Conservation (phyloP, 2,329 filamentous ascomycete genomes). For the Fusarium udum region DNA sequence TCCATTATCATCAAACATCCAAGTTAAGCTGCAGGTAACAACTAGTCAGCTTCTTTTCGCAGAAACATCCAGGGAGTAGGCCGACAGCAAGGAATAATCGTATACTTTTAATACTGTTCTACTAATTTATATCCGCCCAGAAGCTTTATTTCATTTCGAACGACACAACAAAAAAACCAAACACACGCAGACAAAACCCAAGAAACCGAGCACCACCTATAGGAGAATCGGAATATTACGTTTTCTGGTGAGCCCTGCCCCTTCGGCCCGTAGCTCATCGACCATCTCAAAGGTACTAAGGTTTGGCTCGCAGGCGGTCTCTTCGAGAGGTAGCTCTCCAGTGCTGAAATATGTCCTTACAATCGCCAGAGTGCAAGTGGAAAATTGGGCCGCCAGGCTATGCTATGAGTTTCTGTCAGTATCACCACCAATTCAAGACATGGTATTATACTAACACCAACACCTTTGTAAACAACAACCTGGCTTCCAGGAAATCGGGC, state of each 20-base stretch:
- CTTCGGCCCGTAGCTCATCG: fast-evolving
- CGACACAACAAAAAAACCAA: background rate
- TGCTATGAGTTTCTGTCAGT: background rate
- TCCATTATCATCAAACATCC: no score
- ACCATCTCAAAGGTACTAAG: fast-evolving
- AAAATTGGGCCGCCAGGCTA: no score
- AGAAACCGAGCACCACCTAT: background rate
- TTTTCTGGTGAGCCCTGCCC: fast-evolving
- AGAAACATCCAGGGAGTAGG: background rate
- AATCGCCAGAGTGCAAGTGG: fast-evolving
- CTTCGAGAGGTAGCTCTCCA: fast-evolving
- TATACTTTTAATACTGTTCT: background rate
- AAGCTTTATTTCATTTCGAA: background rate
- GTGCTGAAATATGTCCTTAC: background rate
- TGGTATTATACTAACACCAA: background rate
- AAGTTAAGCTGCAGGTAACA: background rate
- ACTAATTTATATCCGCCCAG: background rate
- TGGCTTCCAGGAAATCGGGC: background rate
- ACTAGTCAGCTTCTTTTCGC: background rate
- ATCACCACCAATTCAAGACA: background rate
- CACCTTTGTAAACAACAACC: background rate
- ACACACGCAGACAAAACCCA: background rate
- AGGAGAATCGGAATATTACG: background rate
- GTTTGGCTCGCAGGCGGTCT: background rate
- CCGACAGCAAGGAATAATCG: background rate